A percentile compares a stretch with the other conserved stretches of the same genome.
Evolutionary conservation across 2,329 filamentous ascomycete species (phyloP).

Genomic region (Dryadomyces sulphureus): DNA sequence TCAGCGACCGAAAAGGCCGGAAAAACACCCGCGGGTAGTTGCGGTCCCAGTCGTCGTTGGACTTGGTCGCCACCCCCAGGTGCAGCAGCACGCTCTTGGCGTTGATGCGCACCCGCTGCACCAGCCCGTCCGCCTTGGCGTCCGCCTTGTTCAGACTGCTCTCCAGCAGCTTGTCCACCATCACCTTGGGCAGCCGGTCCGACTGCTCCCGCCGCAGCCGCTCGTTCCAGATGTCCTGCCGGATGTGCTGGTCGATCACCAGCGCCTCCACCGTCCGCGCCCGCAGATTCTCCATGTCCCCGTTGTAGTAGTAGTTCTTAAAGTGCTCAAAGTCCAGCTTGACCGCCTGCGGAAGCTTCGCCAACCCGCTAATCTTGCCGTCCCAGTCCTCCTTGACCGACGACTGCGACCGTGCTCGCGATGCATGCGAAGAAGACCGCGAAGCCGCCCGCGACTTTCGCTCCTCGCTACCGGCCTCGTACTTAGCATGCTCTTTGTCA

Average conservation of each 20-base stretch:
- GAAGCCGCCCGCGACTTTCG: too few species aligned
- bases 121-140: slow-evolving; percentile 5
- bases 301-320: slow-evolving; percentile 21
- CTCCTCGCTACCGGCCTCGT: neutral
- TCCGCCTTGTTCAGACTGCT: too few species aligned
- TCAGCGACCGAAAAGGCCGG: slow-evolving; percentile 24
- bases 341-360: too few species aligned
- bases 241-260: neutral
- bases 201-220: neutral
- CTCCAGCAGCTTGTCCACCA: too few species aligned
- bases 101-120: slow-evolving; percentile 24
- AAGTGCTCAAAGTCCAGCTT: slow-evolving; percentile 26
- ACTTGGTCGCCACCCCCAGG: slow-evolving; percentile 16
- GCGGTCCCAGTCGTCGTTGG: slow-evolving; percentile 10
- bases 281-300: too few species aligned
- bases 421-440: too few species aligned
- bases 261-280: slow-evolving; percentile 26
- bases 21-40: slow-evolving; percentile 22
- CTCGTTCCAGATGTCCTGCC: slow-evolving; percentile 11
- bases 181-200: neutral
- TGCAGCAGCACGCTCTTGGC: slow-evolving; percentile 25
- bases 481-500: neutral
- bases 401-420: too few species aligned
- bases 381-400: neutral
- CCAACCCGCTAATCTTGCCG: too few species aligned